phyloP scores from a whole-genome alignment of 2,329 filamentous ascomycete genomes.

The Fusarium sacchari region DNA sequence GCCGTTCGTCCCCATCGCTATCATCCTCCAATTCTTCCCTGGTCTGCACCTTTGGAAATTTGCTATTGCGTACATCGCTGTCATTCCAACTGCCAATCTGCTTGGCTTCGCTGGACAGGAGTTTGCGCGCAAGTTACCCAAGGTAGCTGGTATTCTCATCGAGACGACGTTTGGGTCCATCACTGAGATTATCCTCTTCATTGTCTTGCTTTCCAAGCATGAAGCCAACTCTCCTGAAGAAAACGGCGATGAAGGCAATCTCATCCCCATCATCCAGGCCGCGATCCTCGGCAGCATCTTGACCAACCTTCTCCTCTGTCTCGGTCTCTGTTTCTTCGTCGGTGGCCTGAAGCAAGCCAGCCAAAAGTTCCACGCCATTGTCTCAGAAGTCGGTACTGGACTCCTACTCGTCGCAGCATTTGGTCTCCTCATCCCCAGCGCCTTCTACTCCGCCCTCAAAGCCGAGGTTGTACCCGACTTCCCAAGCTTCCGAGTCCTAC shows the following conservation, averaged over 20 bases:
- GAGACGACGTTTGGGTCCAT: conserved; percentile 68
- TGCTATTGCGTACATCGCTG: conserved; percentile 58
- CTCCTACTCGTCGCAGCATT: conserved; percentile 69
- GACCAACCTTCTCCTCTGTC: conserved; percentile 73
- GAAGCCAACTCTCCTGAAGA: conserved; percentile 12
- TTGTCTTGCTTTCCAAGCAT: conserved; percentile 64
- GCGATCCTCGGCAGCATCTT: conserved; percentile 76
- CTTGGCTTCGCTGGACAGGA: conserved; percentile 63
- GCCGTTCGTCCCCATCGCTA: conserved; percentile 59
- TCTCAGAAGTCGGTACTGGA: conserved; percentile 75
- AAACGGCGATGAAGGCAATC: conserved; percentile 48
- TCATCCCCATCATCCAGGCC: conserved; percentile 71
- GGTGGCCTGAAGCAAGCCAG: conserved; percentile 69
- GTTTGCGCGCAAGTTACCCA: conserved; percentile 71
- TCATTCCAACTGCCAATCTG: conserved; percentile 60
- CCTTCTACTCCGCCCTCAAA: conserved; percentile 51
- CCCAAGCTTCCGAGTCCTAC: conserved; percentile 32
- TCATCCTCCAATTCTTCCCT: conserved; percentile 52
- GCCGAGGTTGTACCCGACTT: conserved; percentile 38
- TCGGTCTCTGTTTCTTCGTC: conserved; percentile 74
- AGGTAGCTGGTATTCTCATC: conserved; percentile 65
- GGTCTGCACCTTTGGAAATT: conserved; percentile 56
- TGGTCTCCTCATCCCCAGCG: conserved; percentile 49
- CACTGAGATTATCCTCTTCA: conserved; percentile 75
- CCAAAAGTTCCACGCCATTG: conserved; percentile 70